These are phyloP conservation scores for Fistulinella cinereoalba DNA, from an alignment of 1,284 basidiomycete species.

Conservation along the genomic window DNA sequence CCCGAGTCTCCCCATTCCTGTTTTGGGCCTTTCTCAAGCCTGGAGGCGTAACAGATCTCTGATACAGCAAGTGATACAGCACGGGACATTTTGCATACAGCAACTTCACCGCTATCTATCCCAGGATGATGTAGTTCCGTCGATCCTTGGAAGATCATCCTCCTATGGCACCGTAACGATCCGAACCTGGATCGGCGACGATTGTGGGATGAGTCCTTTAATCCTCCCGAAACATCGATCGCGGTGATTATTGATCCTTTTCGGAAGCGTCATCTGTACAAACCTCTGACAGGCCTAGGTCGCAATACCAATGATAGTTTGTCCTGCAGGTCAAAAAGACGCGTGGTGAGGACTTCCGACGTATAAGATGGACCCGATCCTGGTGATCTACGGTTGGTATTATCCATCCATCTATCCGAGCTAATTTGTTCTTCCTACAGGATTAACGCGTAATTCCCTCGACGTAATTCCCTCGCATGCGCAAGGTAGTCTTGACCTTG, in stretches of 20 bases:
- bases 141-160: conserved; percentile 12
- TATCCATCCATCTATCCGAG: too few relatives aligned
- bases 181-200: neutral
- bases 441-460: too few relatives aligned
- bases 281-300: too few relatives aligned
- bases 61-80: conserved; percentile 12
- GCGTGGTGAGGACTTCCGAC: too few relatives aligned
- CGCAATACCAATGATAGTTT: too few relatives aligned
- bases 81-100: neutral
- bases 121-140: conserved; percentile 3
- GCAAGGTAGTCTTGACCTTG: too few relatives aligned
- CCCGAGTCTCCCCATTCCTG: conserved; percentile 2
- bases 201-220: neutral
- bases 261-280: neutral
- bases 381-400: too few relatives aligned
- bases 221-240: conserved; percentile 6
- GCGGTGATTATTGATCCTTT: neutral
- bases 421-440: too few relatives aligned
- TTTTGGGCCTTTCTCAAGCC: conserved; percentile 1
- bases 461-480: too few relatives aligned
- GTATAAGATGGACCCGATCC: too few relatives aligned
- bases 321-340: too few relatives aligned
- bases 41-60: conserved; percentile 3
- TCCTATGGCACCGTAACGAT: neutral
- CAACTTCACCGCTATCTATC: neutral